phyloP scores from a whole-genome alignment of 768 basidiomycete genomes.

The Mrakia hoshinonis region DNA sequence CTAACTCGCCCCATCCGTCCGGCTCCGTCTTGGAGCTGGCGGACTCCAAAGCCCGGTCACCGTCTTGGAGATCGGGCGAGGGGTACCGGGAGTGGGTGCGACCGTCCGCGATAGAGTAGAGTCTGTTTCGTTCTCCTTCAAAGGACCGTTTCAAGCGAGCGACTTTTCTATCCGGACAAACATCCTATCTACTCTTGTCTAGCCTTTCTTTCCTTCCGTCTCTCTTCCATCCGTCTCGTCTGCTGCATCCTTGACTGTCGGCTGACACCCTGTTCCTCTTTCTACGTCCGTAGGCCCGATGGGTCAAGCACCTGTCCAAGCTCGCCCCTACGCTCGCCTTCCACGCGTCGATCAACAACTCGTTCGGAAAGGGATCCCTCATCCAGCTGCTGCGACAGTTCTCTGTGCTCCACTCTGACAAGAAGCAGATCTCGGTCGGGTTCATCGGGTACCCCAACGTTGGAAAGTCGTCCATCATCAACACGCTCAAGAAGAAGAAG shows the following conservation, averaged over 20 bases:
- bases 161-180: conserved; percentile 47
- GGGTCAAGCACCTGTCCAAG: conserved; percentile 89
- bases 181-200: conserved; percentile 36
- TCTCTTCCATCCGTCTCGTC: conserved; percentile 7
- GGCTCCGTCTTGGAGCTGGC: conserved; percentile 28
- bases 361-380: conserved; percentile 95
- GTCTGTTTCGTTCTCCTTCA: conserved; percentile 30
- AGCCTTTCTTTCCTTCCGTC: conserved; percentile 19
- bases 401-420: conserved; percentile 91
- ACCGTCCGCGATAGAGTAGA: conserved; percentile 33
- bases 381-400: conserved; percentile 96
- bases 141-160: conserved; percentile 21
- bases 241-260: not conserved
- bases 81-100: conserved; percentile 37
- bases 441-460: conserved; percentile 98
- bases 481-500: conserved; percentile 94
- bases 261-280: not conserved
- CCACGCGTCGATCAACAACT: conserved; percentile 97
- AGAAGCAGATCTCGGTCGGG: conserved; percentile 97
- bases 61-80: conserved; percentile 40
- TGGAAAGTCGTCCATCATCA: conserved; percentile 94
- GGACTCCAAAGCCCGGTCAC: conserved; percentile 34
- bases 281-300: conserved; percentile 59
- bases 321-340: conserved; percentile 94
- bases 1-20: conserved; percentile 29